These are phyloP conservation scores for Trichoderma semiorbis DNA, from an alignment of 2,329 filamentous ascomycete genomes.

Conservation along the genomic window DNA sequence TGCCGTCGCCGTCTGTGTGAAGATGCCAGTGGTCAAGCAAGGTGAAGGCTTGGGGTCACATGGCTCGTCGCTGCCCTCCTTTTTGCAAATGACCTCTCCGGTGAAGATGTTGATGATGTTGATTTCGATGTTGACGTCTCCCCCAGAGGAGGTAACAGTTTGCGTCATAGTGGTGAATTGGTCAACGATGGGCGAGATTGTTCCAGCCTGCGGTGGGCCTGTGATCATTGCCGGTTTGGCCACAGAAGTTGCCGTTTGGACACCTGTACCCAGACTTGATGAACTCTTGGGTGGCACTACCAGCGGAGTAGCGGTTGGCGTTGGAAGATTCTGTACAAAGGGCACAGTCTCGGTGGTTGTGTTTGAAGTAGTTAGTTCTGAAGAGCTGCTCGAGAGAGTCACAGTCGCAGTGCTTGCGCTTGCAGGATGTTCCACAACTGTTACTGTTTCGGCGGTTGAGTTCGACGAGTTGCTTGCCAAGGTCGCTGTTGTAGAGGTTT, in stretches of 20 bases:
- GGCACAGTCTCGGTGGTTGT: background rate
- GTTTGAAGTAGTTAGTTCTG: background rate
- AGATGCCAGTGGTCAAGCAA: conserved; percentile 24
- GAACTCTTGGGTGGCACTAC: background rate
- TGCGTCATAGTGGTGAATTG: conserved; percentile 26
- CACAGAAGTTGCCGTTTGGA: background rate
- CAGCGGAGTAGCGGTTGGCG: background rate
- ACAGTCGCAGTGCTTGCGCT: background rate
- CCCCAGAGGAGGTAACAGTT: conserved; percentile 22
- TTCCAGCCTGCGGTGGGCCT: conserved; percentile 21
- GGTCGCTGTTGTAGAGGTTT: background rate
- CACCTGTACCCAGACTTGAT: background rate
- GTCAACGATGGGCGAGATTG: conserved; percentile 16
- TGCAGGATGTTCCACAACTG: background rate
- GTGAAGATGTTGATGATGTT: conserved; percentile 32
- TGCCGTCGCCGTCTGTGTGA: conserved; percentile 33
- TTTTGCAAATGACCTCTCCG: conserved; percentile 30
- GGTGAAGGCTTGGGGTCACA: conserved; percentile 24
- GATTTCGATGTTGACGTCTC: conserved; percentile 30
- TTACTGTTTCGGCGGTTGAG: background rate
- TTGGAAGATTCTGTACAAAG: background rate
- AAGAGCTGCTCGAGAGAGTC: background rate
- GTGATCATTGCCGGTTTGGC: conserved; percentile 21
- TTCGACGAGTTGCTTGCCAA: background rate
- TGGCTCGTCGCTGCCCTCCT: conserved; percentile 27